These are phyloP conservation scores for Orobanche coerulescens DNA, from an alignment of 257 asterid genomes.

Conservation along the genomic window DNA sequence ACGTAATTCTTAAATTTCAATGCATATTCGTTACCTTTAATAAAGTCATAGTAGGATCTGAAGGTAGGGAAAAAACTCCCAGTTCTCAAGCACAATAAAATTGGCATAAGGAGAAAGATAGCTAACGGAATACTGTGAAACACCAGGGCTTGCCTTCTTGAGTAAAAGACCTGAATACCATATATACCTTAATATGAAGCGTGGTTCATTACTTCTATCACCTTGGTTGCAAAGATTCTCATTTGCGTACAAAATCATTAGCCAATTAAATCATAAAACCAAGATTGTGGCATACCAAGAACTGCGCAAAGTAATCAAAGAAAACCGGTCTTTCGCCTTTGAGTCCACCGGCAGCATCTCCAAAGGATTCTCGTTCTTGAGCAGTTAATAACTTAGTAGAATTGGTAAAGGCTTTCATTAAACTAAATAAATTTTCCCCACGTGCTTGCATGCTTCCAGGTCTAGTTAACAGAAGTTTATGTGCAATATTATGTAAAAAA, in stretches of 20 bases:
- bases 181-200: slow-evolving; percentile 21
- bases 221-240: slow-evolving; percentile 1
- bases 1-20: slow-evolving; percentile 14
- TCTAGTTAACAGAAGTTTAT: slow-evolving; percentile 34
- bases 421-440: slow-evolving; percentile 74
- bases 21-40: slow-evolving; percentile 52
- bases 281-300: slow-evolving; percentile 54
- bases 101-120: slow-evolving; percentile 74
- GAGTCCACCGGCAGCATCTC: slow-evolving; percentile 36
- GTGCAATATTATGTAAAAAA: slow-evolving; percentile 28
- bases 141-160: slow-evolving; percentile 61
- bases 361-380: slow-evolving; percentile 44
- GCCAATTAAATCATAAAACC: slow-evolving; percentile 23
- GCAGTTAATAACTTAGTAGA: slow-evolving; percentile 76
- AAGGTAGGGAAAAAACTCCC: slow-evolving; percentile 42
- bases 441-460: slow-evolving; percentile 99
- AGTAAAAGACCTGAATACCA: slow-evolving; percentile 57
- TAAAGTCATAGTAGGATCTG: slow-evolving; percentile 46
- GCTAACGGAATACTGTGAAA: slow-evolving; percentile 74
- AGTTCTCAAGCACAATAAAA: slow-evolving; percentile 47
- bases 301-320: slow-evolving; percentile 64
- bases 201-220: slow-evolving; percentile 12
- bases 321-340: slow-evolving; percentile 52
- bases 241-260: slow-evolving; percentile 12
- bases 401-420: slow-evolving; percentile 74